phyloP scores from a whole-genome alignment of 331 rosid genomes.

The Malus hybrid region DNA sequence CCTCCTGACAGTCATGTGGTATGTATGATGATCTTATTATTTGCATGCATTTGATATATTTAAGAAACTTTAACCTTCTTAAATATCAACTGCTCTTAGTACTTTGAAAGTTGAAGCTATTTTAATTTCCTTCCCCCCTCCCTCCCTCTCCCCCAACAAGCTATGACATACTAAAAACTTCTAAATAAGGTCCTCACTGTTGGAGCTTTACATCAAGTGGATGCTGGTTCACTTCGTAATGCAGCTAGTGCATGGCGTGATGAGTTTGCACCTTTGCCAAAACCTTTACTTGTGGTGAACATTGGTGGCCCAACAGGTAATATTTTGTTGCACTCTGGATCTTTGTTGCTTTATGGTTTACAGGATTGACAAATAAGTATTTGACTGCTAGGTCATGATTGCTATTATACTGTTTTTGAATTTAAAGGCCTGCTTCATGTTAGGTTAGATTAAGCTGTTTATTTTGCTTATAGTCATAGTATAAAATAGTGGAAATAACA shows the following conservation, averaged over 20 bases:
- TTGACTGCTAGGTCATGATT: not conserved
- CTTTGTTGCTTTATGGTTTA: constrained; percentile 1
- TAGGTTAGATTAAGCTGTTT: not conserved
- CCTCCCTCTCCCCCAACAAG: not conserved
- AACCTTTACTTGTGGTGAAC: constrained; percentile 85
- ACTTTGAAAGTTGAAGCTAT: not conserved
- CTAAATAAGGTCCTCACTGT: constrained; percentile 64
- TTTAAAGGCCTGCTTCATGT: not conserved
- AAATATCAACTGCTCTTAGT: not conserved
- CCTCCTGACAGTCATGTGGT: constrained; percentile 89
- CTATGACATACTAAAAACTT: constrained; percentile 11
- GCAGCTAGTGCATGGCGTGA: constrained; percentile 83
- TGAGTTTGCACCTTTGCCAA: constrained; percentile 65
- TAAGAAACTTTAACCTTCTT: not conserved
- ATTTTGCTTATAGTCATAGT: not conserved
- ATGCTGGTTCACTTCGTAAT: constrained; percentile 70
- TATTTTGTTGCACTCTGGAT: constrained; percentile 3
- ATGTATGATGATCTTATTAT: constrained; percentile 17
- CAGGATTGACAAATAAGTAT: not conserved
- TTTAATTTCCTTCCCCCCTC: not conserved
- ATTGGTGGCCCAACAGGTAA: constrained; percentile 84
- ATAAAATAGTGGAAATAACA: not conserved
- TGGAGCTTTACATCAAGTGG: constrained; percentile 91
- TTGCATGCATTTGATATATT: not conserved
- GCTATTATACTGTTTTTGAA: not conserved